phyloP scores from a whole-genome alignment of 768 basidiomycete genomes.

The Favolaschia claudopus region DNA sequence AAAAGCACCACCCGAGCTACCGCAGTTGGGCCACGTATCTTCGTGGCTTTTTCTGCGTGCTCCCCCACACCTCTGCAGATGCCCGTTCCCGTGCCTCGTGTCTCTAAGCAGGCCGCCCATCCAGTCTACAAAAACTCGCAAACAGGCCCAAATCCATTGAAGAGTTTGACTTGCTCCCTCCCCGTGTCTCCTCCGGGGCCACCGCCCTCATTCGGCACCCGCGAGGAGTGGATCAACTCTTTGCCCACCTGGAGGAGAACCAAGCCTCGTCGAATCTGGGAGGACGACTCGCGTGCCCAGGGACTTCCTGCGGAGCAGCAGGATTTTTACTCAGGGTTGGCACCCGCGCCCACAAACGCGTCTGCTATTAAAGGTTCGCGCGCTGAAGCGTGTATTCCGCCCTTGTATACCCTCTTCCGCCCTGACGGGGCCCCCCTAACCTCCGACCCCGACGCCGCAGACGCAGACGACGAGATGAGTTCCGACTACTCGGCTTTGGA shows the following conservation, averaged over 20 bases:
- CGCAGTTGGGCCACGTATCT: slow-evolving; percentile 47
- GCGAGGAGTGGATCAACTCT: slow-evolving; percentile 78
- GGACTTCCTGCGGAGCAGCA: slow-evolving; percentile 44
- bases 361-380: slow-evolving; percentile 84
- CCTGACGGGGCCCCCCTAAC: slow-evolving; percentile 9
- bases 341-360: slow-evolving; percentile 73
- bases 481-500: slow-evolving; percentile 45
- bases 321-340: slow-evolving; percentile 81
- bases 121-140: slow-evolving; percentile 68
- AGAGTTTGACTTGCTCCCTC: slow-evolving; percentile 62
- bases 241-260: slow-evolving; percentile 76
- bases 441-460: slow-evolving; percentile 44
- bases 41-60: slow-evolving; percentile 51
- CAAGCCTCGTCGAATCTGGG: slow-evolving; percentile 73
- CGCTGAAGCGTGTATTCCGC: slow-evolving; percentile 89
- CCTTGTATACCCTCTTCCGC: slow-evolving; percentile 51
- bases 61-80: slow-evolving; percentile 64
- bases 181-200: slow-evolving; percentile 67
- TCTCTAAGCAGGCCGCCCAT: slow-evolving; percentile 65
- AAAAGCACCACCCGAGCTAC: slow-evolving; percentile 46
- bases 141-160: slow-evolving; percentile 53
- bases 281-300: slow-evolving; percentile 52
- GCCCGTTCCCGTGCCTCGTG: slow-evolving; percentile 85
- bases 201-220: slow-evolving; percentile 69
- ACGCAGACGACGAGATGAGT: slow-evolving; percentile 55